Base-by-base conservation (phyloP, 108 stramenopile species). In the Skeletonema potamos region DNA sequence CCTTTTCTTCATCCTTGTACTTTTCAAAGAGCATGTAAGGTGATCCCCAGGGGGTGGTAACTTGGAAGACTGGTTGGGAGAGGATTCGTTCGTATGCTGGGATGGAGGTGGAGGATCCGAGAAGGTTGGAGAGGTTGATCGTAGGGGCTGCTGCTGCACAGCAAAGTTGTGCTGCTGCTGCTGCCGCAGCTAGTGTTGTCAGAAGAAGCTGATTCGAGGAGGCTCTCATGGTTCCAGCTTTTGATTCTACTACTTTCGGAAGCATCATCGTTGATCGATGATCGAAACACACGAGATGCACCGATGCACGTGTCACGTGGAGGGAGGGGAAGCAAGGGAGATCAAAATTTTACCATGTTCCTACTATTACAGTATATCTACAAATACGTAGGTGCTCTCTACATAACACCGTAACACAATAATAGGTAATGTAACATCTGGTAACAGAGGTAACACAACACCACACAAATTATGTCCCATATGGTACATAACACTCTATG, bases 1-100 rank as follows among this genome's bases (percentile, higher is more conserved):
- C 82, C 54, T 37, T 68, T 46, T 83, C 82, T 51, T 76, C 76
- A 27, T 79, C 74, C 62, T 80, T 75, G 56, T 87, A 62, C 37
- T 84, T 82, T 68, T 94, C 93, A 64, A 89, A 89, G 62, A 83
- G 89, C 85, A 94, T 87, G 77, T 94, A 94, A 20, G 93, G 85
- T 24, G 82, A 82, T 27, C 93, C 93, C 88, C 89, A 90, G 12
- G 87, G 67, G 12, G 90, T 92, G 28, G 93, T 94, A 27, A 94
- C 93, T 64, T 87, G 82, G 66, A 94, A 94, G 62, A 90, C 93
- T 6, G 93, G 90, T 57, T 89, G 87, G 32, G 86, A 85, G 48
- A 70, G 68, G 56, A 91, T 77, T 22, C 89, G 85, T 51, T 94
- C 92, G 76, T 94, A 90, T 22, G 86, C 79, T 12, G 86, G 73